phyloP scores from a whole-genome alignment of 331 rosid genomes.

The Phaseolus coccineus region DNA sequence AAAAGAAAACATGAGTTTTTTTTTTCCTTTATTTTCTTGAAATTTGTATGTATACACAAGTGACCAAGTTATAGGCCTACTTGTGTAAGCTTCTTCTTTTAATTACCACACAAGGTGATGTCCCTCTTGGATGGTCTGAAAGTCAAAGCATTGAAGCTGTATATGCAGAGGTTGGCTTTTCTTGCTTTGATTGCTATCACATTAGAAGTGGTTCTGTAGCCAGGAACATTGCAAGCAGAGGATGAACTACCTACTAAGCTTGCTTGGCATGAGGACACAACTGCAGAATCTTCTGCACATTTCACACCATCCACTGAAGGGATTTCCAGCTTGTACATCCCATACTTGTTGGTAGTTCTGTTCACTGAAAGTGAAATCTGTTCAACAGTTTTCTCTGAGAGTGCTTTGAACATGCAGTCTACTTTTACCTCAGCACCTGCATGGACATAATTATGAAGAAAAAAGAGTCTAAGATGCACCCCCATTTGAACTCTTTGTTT shows the following conservation, averaged over 20 bases:
- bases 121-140: slow-evolving; percentile 84
- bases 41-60: slow-evolving; percentile 44
- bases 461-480: neutral
- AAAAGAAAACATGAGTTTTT: slow-evolving; percentile 31
- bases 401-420: slow-evolving; percentile 79
- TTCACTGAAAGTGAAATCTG: slow-evolving; percentile 84
- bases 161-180: slow-evolving; percentile 80
- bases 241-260: slow-evolving; percentile 71
- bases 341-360: slow-evolving; percentile 81
- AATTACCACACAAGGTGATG: slow-evolving; percentile 67
- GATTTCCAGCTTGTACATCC: slow-evolving; percentile 79
- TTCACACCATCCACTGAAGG: slow-evolving; percentile 93
- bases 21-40: slow-evolving; percentile 27
- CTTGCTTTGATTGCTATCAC: slow-evolving; percentile 77
- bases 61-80: slow-evolving; percentile 40
- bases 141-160: slow-evolving; percentile 78
- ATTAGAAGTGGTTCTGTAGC: slow-evolving; percentile 76
- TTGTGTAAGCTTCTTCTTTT: slow-evolving; percentile 37
- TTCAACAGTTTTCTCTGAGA: slow-evolving; percentile 68
- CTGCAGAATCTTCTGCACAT: slow-evolving; percentile 85
- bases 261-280: slow-evolving; percentile 80
- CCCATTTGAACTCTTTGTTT: neutral
- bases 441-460: slow-evolving; percentile 25
- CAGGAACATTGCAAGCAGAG: slow-evolving; percentile 89
- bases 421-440: slow-evolving; percentile 86